A percentile compares a stretch with the other conserved stretches of the same genome.
These are phyloP conservation scores for Xylaria sp. DNA, from an alignment of 2,329 filamentous ascomycete species.

Conservation along the genomic window DNA sequence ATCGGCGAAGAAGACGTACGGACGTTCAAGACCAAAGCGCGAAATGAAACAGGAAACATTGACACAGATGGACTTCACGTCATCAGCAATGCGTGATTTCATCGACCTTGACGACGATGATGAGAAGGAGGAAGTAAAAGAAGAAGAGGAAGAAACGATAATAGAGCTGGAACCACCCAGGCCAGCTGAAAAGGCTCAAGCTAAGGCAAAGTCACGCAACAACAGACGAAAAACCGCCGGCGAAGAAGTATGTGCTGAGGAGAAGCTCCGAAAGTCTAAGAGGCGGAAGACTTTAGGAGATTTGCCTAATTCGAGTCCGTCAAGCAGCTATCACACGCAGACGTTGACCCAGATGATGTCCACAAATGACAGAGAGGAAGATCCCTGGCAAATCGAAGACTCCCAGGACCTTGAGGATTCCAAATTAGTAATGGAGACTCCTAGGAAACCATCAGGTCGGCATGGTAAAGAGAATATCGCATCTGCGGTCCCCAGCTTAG, in stretches of 20 bases:
- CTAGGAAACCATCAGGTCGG: constrained; percentile 38
- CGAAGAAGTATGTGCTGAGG: constrained; percentile 40
- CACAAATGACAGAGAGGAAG: constrained; percentile 33
- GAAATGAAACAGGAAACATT: constrained; percentile 44
- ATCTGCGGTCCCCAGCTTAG: constrained; percentile 39
- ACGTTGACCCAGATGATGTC: constrained; percentile 41
- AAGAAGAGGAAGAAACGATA: constrained; percentile 4
- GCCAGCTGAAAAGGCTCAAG: constrained; percentile 25
- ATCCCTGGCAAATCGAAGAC: constrained; percentile 43
- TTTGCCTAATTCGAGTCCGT: constrained; percentile 36
- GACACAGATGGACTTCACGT: constrained; percentile 48
- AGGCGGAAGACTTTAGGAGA: constrained; percentile 50
- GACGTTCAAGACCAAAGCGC: constrained; percentile 35
- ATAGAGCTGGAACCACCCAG: constrained; percentile 25
- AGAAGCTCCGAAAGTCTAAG: constrained; percentile 42
- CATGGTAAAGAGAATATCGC: constrained; percentile 12
- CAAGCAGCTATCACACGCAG: constrained; percentile 50
- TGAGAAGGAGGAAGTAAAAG: constrained; percentile 31
- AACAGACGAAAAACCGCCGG: constrained; percentile 47
- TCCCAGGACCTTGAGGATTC: constrained; percentile 45
- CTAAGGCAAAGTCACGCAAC: constrained; percentile 37
- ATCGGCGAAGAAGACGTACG: constrained; percentile 45
- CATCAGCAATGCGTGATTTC: constrained; percentile 37
- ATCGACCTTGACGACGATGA: constrained; percentile 38
- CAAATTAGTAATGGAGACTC: constrained; percentile 44